Evolutionary conservation across 495 filamentous ascomycete genomes (phyloP), one percentile per base, ranked within the genome.

Genomic region (Penicillium parvum): DNA sequence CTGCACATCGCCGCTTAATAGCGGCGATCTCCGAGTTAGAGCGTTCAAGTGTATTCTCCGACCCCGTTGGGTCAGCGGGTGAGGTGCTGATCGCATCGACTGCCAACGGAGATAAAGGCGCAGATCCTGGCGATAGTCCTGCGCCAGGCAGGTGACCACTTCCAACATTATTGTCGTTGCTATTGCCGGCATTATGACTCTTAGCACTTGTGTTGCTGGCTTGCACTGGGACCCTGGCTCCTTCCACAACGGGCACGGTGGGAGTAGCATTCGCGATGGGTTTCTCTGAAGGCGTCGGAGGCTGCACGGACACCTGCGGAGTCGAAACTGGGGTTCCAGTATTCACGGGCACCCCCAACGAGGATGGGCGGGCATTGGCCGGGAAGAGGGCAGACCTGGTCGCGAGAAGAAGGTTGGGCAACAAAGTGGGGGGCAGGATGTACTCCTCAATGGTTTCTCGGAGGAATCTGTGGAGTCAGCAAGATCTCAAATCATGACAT

Each of bases 361-460:
- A 37, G 37, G 29, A 33, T 15, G 71, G 68, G 39, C 76, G 68
- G 14, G 77, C 64, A 65, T 92, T 90, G 67, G 83, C 78, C 19
- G 90, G 89, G 60, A 95, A 95, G 30, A 95, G 65, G 40, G 83
- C 74, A 36, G 74, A 77, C 60, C 91, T 82, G 53, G 81, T 72
- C 42, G 74, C 76, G 57, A 81, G 78, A 47, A 97, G 82, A 43
- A 90, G 70, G 50, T 78, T 74, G 63, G 88, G 86, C 39, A 92
- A 73, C 53, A 81, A 73, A 43, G 75, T 66, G 38, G 86, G 76
- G 66, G 81, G 77, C 17, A 85, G 68, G 43, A 94, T 60, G 54
- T 79, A 70, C 38, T 73, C 72, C 47, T 76, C 69, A 50, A 95
- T 76, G 51, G 76, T 75, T 61, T 85, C 72, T 43, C 83, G 84